phyloP scores from a whole-genome alignment of 2,329 filamentous ascomycete species.

The Neophaeococcomyces mojaviensis region DNA sequence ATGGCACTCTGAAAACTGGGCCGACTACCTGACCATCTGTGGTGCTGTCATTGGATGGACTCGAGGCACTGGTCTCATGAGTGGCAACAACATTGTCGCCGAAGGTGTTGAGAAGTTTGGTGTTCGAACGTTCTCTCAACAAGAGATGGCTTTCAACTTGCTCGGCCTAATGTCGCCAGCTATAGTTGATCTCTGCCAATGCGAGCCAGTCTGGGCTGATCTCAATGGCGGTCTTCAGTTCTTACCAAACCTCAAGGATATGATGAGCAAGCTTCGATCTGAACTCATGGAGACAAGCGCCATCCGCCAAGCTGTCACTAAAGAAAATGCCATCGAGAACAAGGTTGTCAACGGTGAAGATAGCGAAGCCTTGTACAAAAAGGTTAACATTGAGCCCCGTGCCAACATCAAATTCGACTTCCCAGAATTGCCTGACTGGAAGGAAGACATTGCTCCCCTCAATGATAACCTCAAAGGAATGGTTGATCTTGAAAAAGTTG shows the following conservation, averaged over 20 bases:
- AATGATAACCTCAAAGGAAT: constrained; percentile 88
- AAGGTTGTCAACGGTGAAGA: constrained; percentile 93
- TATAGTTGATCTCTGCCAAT: constrained; percentile 91
- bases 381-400: constrained; percentile 83
- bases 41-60: constrained; percentile 99
- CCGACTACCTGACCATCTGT: constrained; percentile 94
- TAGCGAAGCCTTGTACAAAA: constrained; percentile 88
- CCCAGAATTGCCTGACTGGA: constrained; percentile 83
- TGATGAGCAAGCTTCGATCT: constrained; percentile 88
- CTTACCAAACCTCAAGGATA: constrained; percentile 87
- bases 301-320: constrained; percentile 84
- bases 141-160: constrained; percentile 99
- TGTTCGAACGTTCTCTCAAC: constrained; percentile 96
- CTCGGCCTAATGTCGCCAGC: constrained; percentile 90
- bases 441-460: constrained; percentile 79
- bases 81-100: constrained; percentile 92
- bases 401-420: constrained; percentile 99
- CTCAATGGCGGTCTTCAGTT: constrained; percentile 97
- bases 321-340: constrained; percentile 94
- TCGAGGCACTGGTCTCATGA: constrained; percentile 95
- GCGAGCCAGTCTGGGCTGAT: constrained; percentile 92
- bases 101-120: constrained; percentile 95
- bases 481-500: constrained; percentile 97
- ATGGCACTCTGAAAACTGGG: constrained; percentile 97
- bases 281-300: constrained; percentile 94